A percentile compares a stretch with the other conserved stretches of the same genome.
Conservation (phyloP, 1,284 basidiomycete genomes). For the Testicularia cyperi region DNA sequence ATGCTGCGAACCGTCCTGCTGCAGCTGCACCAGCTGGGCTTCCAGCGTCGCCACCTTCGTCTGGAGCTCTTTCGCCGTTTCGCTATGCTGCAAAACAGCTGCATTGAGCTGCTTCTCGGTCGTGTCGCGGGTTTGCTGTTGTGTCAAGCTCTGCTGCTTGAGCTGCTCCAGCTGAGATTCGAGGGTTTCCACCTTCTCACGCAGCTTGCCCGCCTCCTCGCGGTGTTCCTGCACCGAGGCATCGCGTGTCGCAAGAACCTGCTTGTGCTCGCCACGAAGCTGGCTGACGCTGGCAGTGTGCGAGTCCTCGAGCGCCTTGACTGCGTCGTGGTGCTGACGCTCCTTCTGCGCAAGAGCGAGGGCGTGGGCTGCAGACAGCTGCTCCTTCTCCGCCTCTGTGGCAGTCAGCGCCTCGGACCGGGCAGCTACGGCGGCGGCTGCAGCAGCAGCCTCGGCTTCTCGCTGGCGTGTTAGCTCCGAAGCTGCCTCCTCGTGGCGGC, state of each 20-base stretch:
- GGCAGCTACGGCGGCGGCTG: slow-evolving; percentile 29
- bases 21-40: neutral
- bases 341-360: slow-evolving; percentile 32
- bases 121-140: slow-evolving; percentile 10
- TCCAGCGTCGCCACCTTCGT: neutral
- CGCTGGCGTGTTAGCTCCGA: slow-evolving; percentile 24
- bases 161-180: slow-evolving; percentile 4
- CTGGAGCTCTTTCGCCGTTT: too few relatives aligned
- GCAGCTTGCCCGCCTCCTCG: slow-evolving; percentile 1
- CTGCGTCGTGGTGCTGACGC: slow-evolving; percentile 23
- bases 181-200: slow-evolving; percentile 6
- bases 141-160: slow-evolving; percentile 7
- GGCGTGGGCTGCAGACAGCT: slow-evolving; percentile 22
- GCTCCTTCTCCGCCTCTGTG: slow-evolving; percentile 35
- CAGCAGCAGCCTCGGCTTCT: slow-evolving; percentile 32
- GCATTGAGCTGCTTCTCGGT: too few relatives aligned
- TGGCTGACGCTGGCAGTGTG: slow-evolving; percentile 19
- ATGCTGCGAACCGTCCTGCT: neutral
- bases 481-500: slow-evolving; percentile 28
- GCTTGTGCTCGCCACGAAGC: slow-evolving; percentile 30
- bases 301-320: slow-evolving; percentile 38
- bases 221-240: slow-evolving; percentile 8
- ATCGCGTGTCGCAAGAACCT: slow-evolving; percentile 28
- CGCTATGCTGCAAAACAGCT: too few relatives aligned
- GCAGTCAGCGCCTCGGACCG: slow-evolving; percentile 33